phyloP scores from a whole-genome alignment of 768 basidiomycete species.

The Boletus rufocinnamomeus region DNA sequence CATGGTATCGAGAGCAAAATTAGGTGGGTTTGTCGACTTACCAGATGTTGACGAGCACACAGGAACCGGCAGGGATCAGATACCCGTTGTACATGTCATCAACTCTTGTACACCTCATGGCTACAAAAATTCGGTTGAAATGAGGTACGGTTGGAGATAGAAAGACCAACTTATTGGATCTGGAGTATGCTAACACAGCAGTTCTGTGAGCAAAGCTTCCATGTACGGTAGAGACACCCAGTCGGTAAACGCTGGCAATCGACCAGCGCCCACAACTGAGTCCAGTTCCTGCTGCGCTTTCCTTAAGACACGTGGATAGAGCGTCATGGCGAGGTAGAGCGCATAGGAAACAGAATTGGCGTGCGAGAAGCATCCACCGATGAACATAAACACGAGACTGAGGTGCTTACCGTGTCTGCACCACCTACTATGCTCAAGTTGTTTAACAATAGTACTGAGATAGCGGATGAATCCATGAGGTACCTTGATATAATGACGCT shows the following conservation, averaged over 20 bases:
- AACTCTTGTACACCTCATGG: neutral
- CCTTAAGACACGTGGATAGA: neutral
- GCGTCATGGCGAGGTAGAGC: neutral
- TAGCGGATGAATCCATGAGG: neutral
- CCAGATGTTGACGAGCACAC: neutral
- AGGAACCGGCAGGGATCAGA: neutral
- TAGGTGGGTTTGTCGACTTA: neutral
- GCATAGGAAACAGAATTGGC: neutral
- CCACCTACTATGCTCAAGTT: neutral
- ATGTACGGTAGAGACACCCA: neutral
- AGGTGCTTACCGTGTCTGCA: neutral
- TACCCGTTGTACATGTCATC: neutral
- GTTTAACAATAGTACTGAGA: neutral
- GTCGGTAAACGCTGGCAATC: neutral
- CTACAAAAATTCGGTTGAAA: neutral
- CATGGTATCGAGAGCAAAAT: neutral
- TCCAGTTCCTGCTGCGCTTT: neutral
- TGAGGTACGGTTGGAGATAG: neutral
- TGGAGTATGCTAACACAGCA: neutral
- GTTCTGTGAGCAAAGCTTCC: neutral
- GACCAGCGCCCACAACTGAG: neutral
- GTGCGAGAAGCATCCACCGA: neutral
- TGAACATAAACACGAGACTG: neutral
- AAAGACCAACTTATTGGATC: neutral
- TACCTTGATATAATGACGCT: neutral